These are phyloP conservation scores for Stenogyne calaminthoides DNA, from an alignment of 305 asterid species.

Conservation along the genomic window DNA sequence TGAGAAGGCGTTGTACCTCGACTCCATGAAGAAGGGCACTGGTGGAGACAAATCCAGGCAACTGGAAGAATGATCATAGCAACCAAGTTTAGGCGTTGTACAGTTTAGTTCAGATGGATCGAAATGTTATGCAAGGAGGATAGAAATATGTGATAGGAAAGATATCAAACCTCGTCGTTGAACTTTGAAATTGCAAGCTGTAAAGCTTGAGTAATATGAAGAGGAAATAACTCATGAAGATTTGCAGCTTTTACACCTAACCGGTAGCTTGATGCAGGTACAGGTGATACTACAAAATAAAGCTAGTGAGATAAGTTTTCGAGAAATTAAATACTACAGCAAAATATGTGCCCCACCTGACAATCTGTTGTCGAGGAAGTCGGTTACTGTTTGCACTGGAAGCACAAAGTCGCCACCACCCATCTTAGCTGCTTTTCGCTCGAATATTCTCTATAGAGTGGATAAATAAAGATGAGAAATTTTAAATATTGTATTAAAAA, in stretches of 20 bases:
- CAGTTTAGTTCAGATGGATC: neutral
- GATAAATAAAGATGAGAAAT: neutral
- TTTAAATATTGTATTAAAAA: neutral
- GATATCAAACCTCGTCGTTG: constrained; percentile 67
- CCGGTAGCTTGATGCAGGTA: constrained; percentile 90
- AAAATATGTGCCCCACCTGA: constrained; percentile 48
- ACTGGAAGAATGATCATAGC: constrained; percentile 44
- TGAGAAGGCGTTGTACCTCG: constrained; percentile 55
- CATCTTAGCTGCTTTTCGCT: constrained; percentile 78
- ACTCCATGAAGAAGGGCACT: constrained; percentile 93
- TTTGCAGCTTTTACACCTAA: constrained; percentile 86
- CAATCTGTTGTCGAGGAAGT: constrained; percentile 67
- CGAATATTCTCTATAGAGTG: constrained; percentile 60
- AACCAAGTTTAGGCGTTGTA: neutral
- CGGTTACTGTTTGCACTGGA: constrained; percentile 82
- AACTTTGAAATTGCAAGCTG: constrained; percentile 73
- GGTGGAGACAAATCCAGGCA: constrained; percentile 79
- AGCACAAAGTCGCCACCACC: constrained; percentile 94
- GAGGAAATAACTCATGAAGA: constrained; percentile 80
- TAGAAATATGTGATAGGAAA: constrained; percentile 12
- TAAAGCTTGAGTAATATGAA: constrained; percentile 69
- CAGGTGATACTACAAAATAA: constrained; percentile 53
- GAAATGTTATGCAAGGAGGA: neutral
- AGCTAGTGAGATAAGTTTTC: constrained; percentile 27
- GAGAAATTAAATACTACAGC: neutral